phyloP scores from a whole-genome alignment of 768 basidiomycete species.

The Aureoboletus auriporus region DNA sequence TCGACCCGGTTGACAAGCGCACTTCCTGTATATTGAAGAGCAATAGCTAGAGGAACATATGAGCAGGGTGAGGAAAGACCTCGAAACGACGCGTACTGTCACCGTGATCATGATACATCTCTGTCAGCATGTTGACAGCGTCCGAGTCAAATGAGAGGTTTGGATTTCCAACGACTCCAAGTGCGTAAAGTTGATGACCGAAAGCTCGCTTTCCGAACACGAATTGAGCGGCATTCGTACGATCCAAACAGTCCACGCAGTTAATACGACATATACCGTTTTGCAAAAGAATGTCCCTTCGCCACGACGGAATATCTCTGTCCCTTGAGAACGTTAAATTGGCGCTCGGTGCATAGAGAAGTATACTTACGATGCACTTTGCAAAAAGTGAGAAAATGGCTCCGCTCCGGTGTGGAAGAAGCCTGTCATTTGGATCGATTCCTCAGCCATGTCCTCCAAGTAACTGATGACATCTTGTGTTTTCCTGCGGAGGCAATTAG shows the following conservation, averaged over 20 bases:
- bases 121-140: constrained; percentile 93
- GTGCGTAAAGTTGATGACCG: constrained; percentile 92
- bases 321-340: constrained; percentile 21
- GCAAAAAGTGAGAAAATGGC: constrained; percentile 68
- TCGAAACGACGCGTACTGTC: constrained; percentile 59
- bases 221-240: constrained; percentile 96
- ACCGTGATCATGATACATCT: constrained; percentile 98
- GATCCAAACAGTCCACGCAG: constrained; percentile 95
- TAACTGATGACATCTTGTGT: constrained; percentile 95
- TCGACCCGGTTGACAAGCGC: constrained; percentile 95
- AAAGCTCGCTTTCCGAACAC: constrained; percentile 93
- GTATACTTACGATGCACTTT: constrained; percentile 35
- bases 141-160: constrained; percentile 90
- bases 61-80: not conserved
- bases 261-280: constrained; percentile 92
- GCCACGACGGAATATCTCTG: constrained; percentile 40
- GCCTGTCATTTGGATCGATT: constrained; percentile 83
- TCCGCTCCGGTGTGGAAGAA: constrained; percentile 96
- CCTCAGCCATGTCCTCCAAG: constrained; percentile 91
- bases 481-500: constrained; percentile 49
- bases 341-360: not conserved
- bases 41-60: constrained; percentile 57
- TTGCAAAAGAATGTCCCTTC: constrained; percentile 73
- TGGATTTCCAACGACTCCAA: constrained; percentile 84
- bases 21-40: constrained; percentile 94